Percentiles rank a stretch among this genome's conserved stretches.
These are phyloP conservation scores for Dissophora ornata DNA, from an alignment of 192 early-diverging fungal genomes.

Conservation along the genomic window DNA sequence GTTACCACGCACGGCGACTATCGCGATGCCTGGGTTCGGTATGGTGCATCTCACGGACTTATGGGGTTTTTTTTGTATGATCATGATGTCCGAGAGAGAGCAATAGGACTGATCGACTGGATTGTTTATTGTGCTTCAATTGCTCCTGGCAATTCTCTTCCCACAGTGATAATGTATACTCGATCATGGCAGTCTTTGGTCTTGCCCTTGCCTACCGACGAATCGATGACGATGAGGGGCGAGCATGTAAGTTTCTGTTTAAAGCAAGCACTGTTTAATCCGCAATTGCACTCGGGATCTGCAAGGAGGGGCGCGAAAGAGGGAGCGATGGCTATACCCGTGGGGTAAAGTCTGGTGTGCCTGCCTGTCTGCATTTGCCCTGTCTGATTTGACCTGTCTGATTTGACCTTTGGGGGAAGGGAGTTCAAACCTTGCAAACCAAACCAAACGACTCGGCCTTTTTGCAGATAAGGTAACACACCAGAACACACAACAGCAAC, in stretches of 20 bases:
- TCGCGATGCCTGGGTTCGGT: constrained; percentile 91
- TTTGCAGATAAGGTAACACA: constrained; percentile 5
- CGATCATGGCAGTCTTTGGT: constrained; percentile 86
- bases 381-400: neutral
- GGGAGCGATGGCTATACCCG: no score
- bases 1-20: constrained; percentile 90
- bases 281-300: no score
- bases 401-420: neutral
- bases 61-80: neutral
- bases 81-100: no score
- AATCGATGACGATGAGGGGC: constrained; percentile 84
- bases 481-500: no score
- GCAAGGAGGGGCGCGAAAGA: no score
- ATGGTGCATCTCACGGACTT: constrained; percentile 3
- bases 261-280: no score
- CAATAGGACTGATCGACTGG: no score
- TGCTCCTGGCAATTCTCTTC: neutral
- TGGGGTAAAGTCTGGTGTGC: neutral
- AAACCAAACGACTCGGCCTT: no score
- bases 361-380: no score
- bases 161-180: constrained; percentile 88
- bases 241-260: constrained; percentile 72
- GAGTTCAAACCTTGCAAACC: constrained; percentile 10
- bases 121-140: neutral
- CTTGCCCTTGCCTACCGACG: constrained; percentile 86